Conservation (phyloP, 2,329 filamentous ascomycete genomes). For the Dendryphion nanum region DNA sequence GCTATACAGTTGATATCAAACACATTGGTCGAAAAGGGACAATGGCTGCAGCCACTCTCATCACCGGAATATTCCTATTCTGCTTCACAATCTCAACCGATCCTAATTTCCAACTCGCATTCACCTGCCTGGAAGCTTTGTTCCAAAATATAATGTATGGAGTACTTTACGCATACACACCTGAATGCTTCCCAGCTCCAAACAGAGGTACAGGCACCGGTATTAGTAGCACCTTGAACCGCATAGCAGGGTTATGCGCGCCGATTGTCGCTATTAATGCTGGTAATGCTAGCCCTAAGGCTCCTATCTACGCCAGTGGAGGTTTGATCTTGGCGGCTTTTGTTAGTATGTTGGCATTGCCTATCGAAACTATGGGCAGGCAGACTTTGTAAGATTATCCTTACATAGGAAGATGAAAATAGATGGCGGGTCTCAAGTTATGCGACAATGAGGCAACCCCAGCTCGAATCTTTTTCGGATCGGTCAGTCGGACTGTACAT, state of each 20-base stretch:
- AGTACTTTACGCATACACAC: constrained; percentile 73
- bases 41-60: constrained; percentile 64
- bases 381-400: constrained; percentile 41
- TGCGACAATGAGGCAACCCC: too few relatives aligned
- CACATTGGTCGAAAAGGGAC: constrained; percentile 72
- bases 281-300: constrained; percentile 36
- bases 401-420: too few relatives aligned
- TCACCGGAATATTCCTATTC: constrained; percentile 69
- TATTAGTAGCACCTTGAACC: constrained; percentile 69
- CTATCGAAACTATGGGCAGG: constrained; percentile 45
- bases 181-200: constrained; percentile 72
- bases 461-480: too few relatives aligned
- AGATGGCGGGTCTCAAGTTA: too few relatives aligned
- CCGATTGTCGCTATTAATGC: constrained; percentile 61
- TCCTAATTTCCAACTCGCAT: constrained; percentile 59
- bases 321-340: constrained; percentile 45
- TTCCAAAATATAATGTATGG: constrained; percentile 62
- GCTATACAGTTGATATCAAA: constrained; percentile 69
- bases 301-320: constrained; percentile 45
- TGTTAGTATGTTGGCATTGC: constrained; percentile 42
- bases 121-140: constrained; percentile 68
- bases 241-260: constrained; percentile 65
- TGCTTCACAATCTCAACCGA: constrained; percentile 61
- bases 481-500: too few relatives aligned
- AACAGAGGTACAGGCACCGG: constrained; percentile 71